A percentile compares a stretch with the other conserved stretches of the same genome.
phyloP scores from a whole-genome alignment of 768 basidiomycete species.

The Suillus clintonianus region DNA sequence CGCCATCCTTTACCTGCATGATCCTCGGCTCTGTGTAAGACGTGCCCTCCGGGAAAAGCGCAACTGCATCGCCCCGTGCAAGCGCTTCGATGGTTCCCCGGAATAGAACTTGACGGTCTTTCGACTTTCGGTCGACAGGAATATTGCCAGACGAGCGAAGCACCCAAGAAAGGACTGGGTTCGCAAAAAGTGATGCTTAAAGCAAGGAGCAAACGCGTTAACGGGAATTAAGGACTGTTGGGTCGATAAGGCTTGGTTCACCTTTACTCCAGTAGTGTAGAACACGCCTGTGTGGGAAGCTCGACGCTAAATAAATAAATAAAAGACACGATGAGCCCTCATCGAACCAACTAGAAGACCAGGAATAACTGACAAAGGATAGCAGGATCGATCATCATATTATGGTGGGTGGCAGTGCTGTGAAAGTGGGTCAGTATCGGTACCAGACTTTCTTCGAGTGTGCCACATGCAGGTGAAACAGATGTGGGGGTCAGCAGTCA shows the following conservation, averaged over 20 bases:
- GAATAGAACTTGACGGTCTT: slow-evolving; percentile 88
- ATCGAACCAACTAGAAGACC: slow-evolving; percentile 13
- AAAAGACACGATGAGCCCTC: slow-evolving; percentile 18
- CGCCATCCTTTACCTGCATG: slow-evolving; percentile 92
- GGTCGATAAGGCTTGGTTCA: slow-evolving; percentile 14
- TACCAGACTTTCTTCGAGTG: background rate
- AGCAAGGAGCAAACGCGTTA: slow-evolving; percentile 11
- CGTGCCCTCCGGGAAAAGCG: slow-evolving; percentile 92
- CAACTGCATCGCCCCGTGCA: slow-evolving; percentile 77
- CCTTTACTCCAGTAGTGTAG: slow-evolving; percentile 97
- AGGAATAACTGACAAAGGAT: slow-evolving; percentile 62
- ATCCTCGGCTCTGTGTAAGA: slow-evolving; percentile 93
- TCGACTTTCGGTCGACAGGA: slow-evolving; percentile 92
- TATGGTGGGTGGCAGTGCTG: slow-evolving; percentile 87
- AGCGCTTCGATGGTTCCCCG: slow-evolving; percentile 88
- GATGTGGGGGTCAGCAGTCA: background rate
- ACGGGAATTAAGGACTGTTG: background rate
- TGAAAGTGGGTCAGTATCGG: slow-evolving; percentile 7
- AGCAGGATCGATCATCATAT: slow-evolving; percentile 92
- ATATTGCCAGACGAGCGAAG: slow-evolving; percentile 94
- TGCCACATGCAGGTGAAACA: background rate
- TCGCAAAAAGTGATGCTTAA: slow-evolving; percentile 74
- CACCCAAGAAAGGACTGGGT: slow-evolving; percentile 73
- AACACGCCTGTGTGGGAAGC: slow-evolving; percentile 79
- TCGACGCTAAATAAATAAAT: slow-evolving; percentile 76